A percentile compares a stretch with the other conserved stretches of the same genome.
These are phyloP conservation scores for Bromus sterilis DNA, from an alignment of 176 grass and related monocot species.

Conservation along the genomic window DNA sequence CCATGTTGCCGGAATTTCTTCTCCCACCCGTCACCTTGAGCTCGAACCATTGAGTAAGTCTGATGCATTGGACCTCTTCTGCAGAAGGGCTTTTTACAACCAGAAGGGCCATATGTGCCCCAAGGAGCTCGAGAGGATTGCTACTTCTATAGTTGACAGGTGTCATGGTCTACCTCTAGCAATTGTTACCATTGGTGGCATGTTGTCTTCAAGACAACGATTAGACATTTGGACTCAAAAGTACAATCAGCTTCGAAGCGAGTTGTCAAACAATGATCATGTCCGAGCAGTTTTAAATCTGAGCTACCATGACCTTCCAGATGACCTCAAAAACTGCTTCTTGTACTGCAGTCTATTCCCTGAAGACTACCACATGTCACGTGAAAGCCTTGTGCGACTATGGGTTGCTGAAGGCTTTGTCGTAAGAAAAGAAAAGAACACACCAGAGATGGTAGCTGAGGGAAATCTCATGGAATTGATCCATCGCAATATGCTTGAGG, in stretches of 20 bases:
- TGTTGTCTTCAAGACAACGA: conserved; percentile 33
- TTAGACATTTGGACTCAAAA: conserved; percentile 32
- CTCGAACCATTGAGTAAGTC: not conserved
- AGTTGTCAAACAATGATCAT: conserved; percentile 20
- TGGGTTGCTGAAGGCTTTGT: conserved; percentile 36
- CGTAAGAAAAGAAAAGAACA: not conserved
- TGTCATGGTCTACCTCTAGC: conserved; percentile 44
- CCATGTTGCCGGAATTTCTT: conserved; percentile 34
- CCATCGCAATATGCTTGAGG: conserved; percentile 6
- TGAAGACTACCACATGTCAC: not conserved
- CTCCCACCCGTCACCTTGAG: not conserved
- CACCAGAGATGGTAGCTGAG: conserved; percentile 24
- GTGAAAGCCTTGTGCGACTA: conserved; percentile 12
- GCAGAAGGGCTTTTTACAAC: conserved; percentile 34
- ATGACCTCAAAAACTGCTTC: conserved; percentile 22
- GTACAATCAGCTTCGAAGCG: conserved; percentile 38
- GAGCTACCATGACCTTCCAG: conserved; percentile 27
- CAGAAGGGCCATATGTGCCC: conserved; percentile 25
- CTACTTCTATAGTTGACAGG: conserved; percentile 39
- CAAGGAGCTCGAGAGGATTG: not conserved
- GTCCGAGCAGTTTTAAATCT: conserved; percentile 23
- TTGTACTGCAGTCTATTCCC: conserved; percentile 27
- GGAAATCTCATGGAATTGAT: conserved; percentile 25
- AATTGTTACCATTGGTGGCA: conserved; percentile 34
- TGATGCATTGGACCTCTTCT: conserved; percentile 32